phyloP scores from a whole-genome alignment of 1,284 basidiomycete species.

The Boletus calvinii region DNA sequence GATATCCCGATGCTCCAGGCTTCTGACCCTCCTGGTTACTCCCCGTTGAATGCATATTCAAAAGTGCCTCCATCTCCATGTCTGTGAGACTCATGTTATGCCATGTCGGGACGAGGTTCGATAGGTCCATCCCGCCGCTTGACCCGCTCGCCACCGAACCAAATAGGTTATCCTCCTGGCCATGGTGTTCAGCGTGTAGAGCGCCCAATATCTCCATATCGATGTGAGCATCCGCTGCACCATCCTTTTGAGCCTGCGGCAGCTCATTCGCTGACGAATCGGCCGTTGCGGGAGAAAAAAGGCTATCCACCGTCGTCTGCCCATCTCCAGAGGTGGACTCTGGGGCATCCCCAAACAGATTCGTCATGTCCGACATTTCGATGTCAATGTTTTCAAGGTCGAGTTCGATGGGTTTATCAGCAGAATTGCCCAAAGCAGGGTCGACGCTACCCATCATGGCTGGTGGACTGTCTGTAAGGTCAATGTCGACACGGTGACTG shows the following conservation, averaged over 20 bases:
- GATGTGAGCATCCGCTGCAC: constrained; percentile 18
- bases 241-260: constrained; percentile 14
- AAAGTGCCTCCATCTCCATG: constrained; percentile 35
- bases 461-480: constrained; percentile 37
- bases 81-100: constrained; percentile 36
- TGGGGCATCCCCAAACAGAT: constrained; percentile 49
- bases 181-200: constrained; percentile 21
- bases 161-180: constrained; percentile 25
- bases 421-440: constrained; percentile 53
- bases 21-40: constrained; percentile 30
- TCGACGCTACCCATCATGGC: constrained; percentile 37
- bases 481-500: constrained; percentile 41
- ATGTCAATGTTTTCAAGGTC: constrained; percentile 70
- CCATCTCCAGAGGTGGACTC: constrained; percentile 36
- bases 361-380: constrained; percentile 52
- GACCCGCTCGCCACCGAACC: constrained; percentile 20
- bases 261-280: constrained; percentile 21
- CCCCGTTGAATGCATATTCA: constrained; percentile 27
- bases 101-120: constrained; percentile 38
- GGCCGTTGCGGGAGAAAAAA: constrained; percentile 45
- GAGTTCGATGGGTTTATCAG: constrained; percentile 77
- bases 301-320: constrained; percentile 36
- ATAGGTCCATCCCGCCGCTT: constrained; percentile 40
- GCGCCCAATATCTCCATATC: constrained; percentile 33
- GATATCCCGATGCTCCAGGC: constrained; percentile 14